These are phyloP conservation scores for Hippophae rhamnoides DNA, from an alignment of 306 rosid genomes.

Conservation along the genomic window DNA sequence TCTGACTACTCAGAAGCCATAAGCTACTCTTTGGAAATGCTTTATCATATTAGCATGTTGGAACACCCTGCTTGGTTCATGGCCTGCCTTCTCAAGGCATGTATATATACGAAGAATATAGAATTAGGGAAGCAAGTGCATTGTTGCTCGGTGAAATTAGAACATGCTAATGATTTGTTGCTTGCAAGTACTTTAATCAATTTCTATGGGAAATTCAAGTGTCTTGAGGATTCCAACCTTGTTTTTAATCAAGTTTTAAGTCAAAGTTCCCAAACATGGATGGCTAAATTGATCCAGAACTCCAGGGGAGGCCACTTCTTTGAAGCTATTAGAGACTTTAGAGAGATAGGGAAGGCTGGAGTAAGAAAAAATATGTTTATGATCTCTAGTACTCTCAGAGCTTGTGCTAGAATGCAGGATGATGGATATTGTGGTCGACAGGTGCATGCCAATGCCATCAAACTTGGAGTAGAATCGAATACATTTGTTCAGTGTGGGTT, in stretches of 20 bases:
- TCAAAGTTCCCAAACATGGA: conserved; percentile 39
- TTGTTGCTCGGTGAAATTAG: conserved; percentile 33
- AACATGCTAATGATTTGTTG: conserved; percentile 19
- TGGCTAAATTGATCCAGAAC: conserved; percentile 32
- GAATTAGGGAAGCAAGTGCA: conserved; percentile 49
- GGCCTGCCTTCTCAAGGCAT: conserved; percentile 35
- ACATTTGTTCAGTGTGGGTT: conserved; percentile 41
- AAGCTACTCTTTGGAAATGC: conserved; percentile 20
- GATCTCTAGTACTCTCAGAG: conserved; percentile 50
- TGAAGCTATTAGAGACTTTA: conserved; percentile 32
- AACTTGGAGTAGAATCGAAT: conserved; percentile 35
- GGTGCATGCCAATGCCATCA: conserved; percentile 43
- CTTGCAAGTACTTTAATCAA: conserved; percentile 35
- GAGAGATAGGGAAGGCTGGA: conserved; percentile 43
- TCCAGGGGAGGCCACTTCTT: conserved; percentile 37
- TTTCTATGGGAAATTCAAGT: conserved; percentile 42
- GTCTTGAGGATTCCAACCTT: conserved; percentile 30
- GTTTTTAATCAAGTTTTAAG: conserved; percentile 25
- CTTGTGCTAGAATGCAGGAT: conserved; percentile 43
- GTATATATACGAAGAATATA: conserved; percentile 29
- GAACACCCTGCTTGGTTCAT: conserved; percentile 39
- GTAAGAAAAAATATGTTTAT: conserved; percentile 40
- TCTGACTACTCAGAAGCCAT: conserved; percentile 11
- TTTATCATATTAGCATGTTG: conserved; percentile 15
- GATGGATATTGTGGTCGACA: conserved; percentile 35